A percentile compares a stretch with the other conserved stretches of the same genome.
phyloP scores from a whole-genome alignment of 2,329 filamentous ascomycete species.

The Aureobasidium sp. region DNA sequence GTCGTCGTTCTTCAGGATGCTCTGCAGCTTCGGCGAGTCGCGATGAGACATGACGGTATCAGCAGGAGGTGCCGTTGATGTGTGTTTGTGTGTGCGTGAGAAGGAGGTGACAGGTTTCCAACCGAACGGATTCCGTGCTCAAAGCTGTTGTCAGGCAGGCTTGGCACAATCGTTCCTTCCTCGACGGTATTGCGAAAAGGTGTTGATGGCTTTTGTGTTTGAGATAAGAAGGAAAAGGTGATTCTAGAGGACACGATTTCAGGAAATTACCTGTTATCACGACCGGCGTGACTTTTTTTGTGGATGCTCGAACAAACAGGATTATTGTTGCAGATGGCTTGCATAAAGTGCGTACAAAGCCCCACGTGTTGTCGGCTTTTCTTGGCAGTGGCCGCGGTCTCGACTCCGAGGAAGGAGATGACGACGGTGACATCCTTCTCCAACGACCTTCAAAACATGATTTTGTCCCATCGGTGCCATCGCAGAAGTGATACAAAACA shows the following conservation, averaged over 20 bases:
- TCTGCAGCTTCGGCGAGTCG: conserved; percentile 13
- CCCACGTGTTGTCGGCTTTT: neutral
- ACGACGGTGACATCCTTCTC: neutral
- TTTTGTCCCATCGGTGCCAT: neutral
- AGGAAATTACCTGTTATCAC: conserved; percentile 5
- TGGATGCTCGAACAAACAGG: neutral
- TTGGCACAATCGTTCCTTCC: neutral
- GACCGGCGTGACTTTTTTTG: conserved; percentile 5
- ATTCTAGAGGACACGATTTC: neutral
- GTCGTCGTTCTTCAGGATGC: conserved; percentile 14
- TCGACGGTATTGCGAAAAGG: neutral
- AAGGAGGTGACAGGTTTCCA: neutral
- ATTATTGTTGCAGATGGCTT: neutral
- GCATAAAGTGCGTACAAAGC: neutral
- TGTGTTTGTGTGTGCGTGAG: too few relatives aligned
- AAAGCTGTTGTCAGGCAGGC: neutral
- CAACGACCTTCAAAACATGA: neutral
- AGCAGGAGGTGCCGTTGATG: neutral
- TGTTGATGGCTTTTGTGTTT: neutral
- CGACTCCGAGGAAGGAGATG: neutral
- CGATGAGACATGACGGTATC: neutral
- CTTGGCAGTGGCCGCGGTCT: neutral
- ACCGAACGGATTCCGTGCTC: neutral
- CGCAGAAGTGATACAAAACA: too few relatives aligned
- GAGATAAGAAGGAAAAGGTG: neutral